phyloP scores from a whole-genome alignment of 23 red algal species.

The Gracilaria gracilis region DNA sequence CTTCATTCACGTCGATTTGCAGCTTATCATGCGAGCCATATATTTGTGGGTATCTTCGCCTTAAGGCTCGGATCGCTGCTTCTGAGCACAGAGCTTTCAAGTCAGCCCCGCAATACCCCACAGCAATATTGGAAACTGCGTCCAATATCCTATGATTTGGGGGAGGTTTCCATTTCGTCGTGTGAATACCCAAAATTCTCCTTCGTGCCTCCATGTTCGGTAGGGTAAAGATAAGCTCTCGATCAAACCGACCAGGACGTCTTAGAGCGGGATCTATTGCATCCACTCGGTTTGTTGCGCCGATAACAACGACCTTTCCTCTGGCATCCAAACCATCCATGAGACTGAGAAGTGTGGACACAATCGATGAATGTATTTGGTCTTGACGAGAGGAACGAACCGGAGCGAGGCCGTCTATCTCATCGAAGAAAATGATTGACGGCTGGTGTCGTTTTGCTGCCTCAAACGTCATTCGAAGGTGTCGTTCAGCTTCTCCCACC shows the following conservation, averaged over 20 bases:
- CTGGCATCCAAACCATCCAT: conserved; percentile 95
- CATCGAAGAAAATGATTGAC: conserved; percentile 98
- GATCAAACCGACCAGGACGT: conserved; percentile 95
- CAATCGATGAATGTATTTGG: conserved; percentile 93
- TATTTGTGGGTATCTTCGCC: conserved; percentile 93
- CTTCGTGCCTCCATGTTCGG: conserved; percentile 82
- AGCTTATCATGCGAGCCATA: conserved; percentile 87
- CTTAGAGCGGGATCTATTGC: conserved; percentile 95
- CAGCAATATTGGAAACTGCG: conserved; percentile 70
- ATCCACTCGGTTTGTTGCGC: conserved; percentile 97
- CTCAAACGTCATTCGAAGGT: conserved; percentile 91
- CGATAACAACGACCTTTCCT: conserved; percentile 92
- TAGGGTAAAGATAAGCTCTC: conserved; percentile 91
- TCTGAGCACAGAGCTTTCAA: conserved; percentile 88
- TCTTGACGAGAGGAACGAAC: conserved; percentile 87
- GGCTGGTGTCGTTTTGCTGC: conserved; percentile 89
- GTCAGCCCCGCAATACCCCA: conserved; percentile 92
- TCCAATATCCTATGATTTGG: conserved; percentile 65
- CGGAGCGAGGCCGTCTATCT: conserved; percentile 96
- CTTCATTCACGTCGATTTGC: conserved; percentile 67
- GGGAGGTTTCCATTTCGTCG: conserved; percentile 70
- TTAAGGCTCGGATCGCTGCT: conserved; percentile 78
- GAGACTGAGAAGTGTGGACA: conserved; percentile 90
- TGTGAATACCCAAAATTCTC: conserved; percentile 93
- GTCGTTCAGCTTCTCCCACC: conserved; percentile 97